phyloP scores from a whole-genome alignment of 306 rosid species.

The Prunus davidiana region DNA sequence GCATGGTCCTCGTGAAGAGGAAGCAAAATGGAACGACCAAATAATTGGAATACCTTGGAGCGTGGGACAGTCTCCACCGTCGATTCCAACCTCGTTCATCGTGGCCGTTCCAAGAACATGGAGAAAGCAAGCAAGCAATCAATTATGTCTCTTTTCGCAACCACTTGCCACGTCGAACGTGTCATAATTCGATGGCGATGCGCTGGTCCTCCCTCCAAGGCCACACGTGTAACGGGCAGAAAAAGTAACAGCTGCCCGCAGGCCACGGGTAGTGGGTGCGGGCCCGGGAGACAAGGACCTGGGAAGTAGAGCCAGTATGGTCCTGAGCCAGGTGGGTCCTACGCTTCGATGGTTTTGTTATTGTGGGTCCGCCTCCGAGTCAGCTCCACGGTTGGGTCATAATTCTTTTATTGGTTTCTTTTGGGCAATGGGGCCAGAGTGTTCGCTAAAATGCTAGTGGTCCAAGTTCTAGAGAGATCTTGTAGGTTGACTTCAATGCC shows the following conservation, averaged over 20 bases:
- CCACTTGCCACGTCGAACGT: conserved; percentile 29
- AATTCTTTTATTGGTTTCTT: not conserved
- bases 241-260: conserved; percentile 26
- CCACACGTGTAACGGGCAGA: conserved; percentile 44
- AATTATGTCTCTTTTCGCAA: not conserved
- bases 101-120: conserved; percentile 15
- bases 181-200: conserved; percentile 1
- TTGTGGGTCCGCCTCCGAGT: conserved; percentile 58
- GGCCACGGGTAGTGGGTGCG: conserved; percentile 35
- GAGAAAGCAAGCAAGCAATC: not conserved
- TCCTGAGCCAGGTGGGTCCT: conserved; percentile 48
- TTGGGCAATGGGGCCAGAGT: conserved; percentile 16
- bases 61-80: conserved; percentile 16
- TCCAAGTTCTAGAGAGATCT: not conserved
- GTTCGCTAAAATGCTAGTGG: conserved; percentile 20
- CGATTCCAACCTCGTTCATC: not conserved
- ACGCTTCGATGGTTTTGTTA: conserved; percentile 31
- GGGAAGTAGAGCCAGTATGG: conserved; percentile 44
- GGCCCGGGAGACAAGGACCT: conserved; percentile 50
- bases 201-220: conserved; percentile 11
- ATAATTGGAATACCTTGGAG: not conserved
- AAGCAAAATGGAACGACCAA: not conserved
- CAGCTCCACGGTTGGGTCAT: conserved; percentile 45
- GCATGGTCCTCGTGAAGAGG: not conserved
- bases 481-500: not conserved